These are phyloP conservation scores for Oemleria cerasiformis DNA, from an alignment of 306 rosid genomes.

Conservation along the genomic window DNA sequence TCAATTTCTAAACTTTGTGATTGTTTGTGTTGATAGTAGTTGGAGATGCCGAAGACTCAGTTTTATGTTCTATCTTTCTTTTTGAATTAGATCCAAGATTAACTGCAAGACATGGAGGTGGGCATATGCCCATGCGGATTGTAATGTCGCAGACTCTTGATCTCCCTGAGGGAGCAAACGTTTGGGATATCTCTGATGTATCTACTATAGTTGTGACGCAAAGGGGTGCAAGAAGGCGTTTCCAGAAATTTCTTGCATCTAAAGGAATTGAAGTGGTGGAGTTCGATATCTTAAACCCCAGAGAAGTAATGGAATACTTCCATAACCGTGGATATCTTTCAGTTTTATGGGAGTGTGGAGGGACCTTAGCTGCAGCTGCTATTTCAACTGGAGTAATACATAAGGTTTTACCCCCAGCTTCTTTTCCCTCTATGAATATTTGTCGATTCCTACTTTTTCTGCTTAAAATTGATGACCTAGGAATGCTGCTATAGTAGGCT, in stretches of 20 bases:
- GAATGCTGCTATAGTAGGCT: neutral
- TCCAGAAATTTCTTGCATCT: conserved; percentile 90
- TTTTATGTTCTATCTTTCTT: neutral
- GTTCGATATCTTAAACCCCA: conserved; percentile 75
- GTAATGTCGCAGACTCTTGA: conserved; percentile 73
- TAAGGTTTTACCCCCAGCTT: conserved; percentile 45
- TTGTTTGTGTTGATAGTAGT: conserved; percentile 6
- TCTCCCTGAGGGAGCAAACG: conserved; percentile 82
- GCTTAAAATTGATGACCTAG: neutral
- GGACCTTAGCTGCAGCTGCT: conserved; percentile 91
- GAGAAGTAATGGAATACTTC: conserved; percentile 90
- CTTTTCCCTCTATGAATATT: neutral
- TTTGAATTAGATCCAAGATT: conserved; percentile 69
- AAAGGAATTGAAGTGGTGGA: conserved; percentile 97
- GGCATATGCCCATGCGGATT: conserved; percentile 76
- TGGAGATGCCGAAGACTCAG: conserved; percentile 11
- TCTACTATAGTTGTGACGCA: conserved; percentile 89
- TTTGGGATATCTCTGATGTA: conserved; percentile 72
- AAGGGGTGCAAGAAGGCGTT: conserved; percentile 82
- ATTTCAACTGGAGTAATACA: conserved; percentile 85
- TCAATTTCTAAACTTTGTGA: conserved; percentile 13
- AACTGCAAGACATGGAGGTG: conserved; percentile 93
- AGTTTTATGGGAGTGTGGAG: conserved; percentile 93
- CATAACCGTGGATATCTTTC: conserved; percentile 89
- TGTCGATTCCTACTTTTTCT: neutral